Percentiles rank a stretch among this genome's conserved stretches.
Evolutionary conservation across 2,329 filamentous ascomycete genomes (phyloP).

Genomic region (Phaeomoniella chlamydospora): DNA sequence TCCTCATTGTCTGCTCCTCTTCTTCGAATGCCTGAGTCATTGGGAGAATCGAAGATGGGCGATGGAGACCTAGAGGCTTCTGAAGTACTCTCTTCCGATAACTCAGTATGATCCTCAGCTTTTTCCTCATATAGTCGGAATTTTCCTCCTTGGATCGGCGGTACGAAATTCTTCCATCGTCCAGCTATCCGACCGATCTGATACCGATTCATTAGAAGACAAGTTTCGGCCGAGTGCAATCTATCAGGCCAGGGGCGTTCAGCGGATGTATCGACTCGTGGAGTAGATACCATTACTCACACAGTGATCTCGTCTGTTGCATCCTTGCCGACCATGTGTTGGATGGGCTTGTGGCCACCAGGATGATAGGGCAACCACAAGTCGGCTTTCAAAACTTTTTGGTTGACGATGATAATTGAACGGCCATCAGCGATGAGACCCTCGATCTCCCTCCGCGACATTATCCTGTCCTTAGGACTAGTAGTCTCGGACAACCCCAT

Average conservation of each 20-base stretch:
- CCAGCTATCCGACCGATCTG: slow-evolving; percentile 72
- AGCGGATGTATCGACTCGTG: too few relatives aligned
- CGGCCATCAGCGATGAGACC: slow-evolving; percentile 69
- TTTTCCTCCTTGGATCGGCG: slow-evolving; percentile 78
- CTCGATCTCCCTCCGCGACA: slow-evolving; percentile 57
- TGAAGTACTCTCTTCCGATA: slow-evolving; percentile 22
- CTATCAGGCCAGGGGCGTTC: too few relatives aligned
- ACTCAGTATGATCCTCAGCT: slow-evolving; percentile 22
- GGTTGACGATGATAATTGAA: slow-evolving; percentile 66
- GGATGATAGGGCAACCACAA: slow-evolving; percentile 82
- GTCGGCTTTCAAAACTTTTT: slow-evolving; percentile 73
- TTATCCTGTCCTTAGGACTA: slow-evolving; percentile 31
- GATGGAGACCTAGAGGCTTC: slow-evolving; percentile 44
- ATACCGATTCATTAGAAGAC: slow-evolving; percentile 63
- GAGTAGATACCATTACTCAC: too few relatives aligned
- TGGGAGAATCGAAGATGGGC: slow-evolving; percentile 42
- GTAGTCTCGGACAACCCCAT: too few relatives aligned
- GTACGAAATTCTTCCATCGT: slow-evolving; percentile 73
- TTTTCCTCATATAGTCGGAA: slow-evolving; percentile 45
- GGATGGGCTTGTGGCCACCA: slow-evolving; percentile 78
- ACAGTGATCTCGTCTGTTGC: slow-evolving; percentile 87
- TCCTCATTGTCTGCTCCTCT: slow-evolving; percentile 24
- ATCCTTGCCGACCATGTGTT: slow-evolving; percentile 87
- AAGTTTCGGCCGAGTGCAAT: slow-evolving; percentile 68
- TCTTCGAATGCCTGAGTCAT: slow-evolving; percentile 19